Evolutionary conservation across 139 green algal genomes (phyloP).

Genomic region (Chlorella sp.): DNA sequence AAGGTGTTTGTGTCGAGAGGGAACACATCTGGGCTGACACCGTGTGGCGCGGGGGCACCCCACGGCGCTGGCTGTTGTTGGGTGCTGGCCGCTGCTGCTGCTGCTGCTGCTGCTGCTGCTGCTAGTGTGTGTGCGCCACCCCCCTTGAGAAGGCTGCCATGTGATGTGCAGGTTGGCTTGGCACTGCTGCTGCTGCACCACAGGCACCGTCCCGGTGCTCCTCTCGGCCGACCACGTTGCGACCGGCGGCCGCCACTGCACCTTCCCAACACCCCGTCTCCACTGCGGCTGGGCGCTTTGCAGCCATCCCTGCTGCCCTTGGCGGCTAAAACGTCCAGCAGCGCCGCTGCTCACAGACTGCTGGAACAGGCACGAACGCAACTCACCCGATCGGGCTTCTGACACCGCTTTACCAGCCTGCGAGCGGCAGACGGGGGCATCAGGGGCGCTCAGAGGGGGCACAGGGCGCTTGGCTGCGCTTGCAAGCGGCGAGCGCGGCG

Average conservation of each 20-base stretch:
- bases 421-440: neutral
- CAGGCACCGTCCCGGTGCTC: too few species aligned
- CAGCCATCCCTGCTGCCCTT: too few species aligned
- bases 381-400: conserved; percentile 49
- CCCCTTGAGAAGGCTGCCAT: neutral
- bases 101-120: neutral
- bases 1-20: too few species aligned
- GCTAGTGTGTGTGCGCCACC: neutral
- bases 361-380: neutral
- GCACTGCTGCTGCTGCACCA: too few species aligned
- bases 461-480: neutral
- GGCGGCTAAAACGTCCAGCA: neutral
- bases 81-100: neutral
- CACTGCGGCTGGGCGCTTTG: too few species aligned
- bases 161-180: neutral
- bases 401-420: conserved; percentile 54
- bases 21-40: too few species aligned
- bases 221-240: too few species aligned
- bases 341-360: neutral
- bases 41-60: too few species aligned
- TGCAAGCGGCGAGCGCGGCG: too few species aligned
- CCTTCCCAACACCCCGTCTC: too few species aligned
- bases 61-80: too few species aligned
- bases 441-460: neutral
- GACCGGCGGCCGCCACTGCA: too few species aligned